A percentile compares a stretch with the other conserved stretches of the same genome.
These are phyloP conservation scores for Neurospora hispaniola DNA, from an alignment of 495 filamentous ascomycete genomes.

Conservation along the genomic window DNA sequence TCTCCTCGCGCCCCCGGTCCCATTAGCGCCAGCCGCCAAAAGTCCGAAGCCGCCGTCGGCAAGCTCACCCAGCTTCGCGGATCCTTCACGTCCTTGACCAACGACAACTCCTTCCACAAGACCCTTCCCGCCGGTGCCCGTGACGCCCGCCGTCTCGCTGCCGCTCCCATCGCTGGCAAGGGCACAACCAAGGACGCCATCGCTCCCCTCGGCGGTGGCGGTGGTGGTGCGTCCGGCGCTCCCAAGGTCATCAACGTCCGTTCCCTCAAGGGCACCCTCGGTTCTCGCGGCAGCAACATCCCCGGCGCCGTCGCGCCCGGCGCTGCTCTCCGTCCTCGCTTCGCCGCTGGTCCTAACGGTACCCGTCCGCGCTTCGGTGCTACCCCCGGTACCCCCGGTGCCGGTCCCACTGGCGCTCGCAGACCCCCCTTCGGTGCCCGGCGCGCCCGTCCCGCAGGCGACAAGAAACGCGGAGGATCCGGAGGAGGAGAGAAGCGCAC, in stretches of 20 bases:
- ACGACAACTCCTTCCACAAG: neutral
- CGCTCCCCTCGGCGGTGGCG: neutral
- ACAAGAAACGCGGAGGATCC: neutral
- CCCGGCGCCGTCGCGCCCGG: neutral
- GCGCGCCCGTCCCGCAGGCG: neutral
- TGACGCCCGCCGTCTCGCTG: slow-evolving; percentile 13
- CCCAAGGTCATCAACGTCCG: slow-evolving; percentile 20
- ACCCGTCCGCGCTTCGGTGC: neutral
- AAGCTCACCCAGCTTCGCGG: slow-evolving; percentile 12
- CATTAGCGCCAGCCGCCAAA: slow-evolving; percentile 1
- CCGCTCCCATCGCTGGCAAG: neutral
- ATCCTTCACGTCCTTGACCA: neutral
- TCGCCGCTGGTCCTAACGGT: neutral
- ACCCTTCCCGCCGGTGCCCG: neutral
- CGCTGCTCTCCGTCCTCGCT: neutral
- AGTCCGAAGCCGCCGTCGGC: slow-evolving; percentile 13
- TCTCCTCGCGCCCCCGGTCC: neutral
- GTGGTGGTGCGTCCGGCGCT: neutral
- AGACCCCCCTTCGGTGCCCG: neutral
- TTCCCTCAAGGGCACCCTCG: slow-evolving; percentile 14
- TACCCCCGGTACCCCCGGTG: no score
- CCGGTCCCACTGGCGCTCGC: neutral
- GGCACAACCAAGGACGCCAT: neutral
- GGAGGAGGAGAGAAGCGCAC: neutral
- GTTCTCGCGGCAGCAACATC: neutral